Base-by-base conservation (phyloP, 2,329 filamentous ascomycete genomes). In the Cercospora sp. region DNA sequence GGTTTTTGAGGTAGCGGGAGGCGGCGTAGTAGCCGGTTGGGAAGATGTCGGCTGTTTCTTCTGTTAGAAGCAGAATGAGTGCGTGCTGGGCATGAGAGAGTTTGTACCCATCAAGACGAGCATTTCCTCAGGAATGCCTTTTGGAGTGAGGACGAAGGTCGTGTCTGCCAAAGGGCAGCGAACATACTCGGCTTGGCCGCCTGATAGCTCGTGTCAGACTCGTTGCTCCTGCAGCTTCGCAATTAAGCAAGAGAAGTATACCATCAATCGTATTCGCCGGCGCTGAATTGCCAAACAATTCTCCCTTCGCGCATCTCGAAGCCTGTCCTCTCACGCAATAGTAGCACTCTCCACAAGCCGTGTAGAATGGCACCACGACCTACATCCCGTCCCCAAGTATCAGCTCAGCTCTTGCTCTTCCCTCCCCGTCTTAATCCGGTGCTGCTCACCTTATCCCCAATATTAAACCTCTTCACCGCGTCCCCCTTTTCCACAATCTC, bases 11-110 rank as follows among this genome's bases (percentile, higher is more conserved):
- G 6, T 89, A 94, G 75, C 93, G 95, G 66, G 86, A 85, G 4
- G 91, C 91, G 6, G 92, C 93, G 74, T 94, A 96, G 81, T 88
- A 96, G 7, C 94, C 91, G 0, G 83, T 86, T 31, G 93, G 93
- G 79, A 95, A 96, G 74, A 97, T 96, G 77, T 97, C 93, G 16
- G 92, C 67, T 57, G 51, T 16, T 16, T 8, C 1, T 8, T 3
- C 3, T 30, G 51, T 57, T 23, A 60, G 30, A 28, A n/a, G 2
- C 3, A 30, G 13, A n/a, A n/a, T 16, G 10, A 12, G 2, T 12
- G 3, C 1, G 12, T 5, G 23, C 51, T 13, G 26, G 20, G 28
- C n/a, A 23, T 51, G 23, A n/a, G 10, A 30, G 16, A 2, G 5
- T 20, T 2, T 8, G 7, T 57, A 57, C 51, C 51, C 93, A 97